Evolutionary conservation across 2,329 filamentous ascomycete genomes (phyloP).

Genomic region (Elsinoe arachidis): DNA sequence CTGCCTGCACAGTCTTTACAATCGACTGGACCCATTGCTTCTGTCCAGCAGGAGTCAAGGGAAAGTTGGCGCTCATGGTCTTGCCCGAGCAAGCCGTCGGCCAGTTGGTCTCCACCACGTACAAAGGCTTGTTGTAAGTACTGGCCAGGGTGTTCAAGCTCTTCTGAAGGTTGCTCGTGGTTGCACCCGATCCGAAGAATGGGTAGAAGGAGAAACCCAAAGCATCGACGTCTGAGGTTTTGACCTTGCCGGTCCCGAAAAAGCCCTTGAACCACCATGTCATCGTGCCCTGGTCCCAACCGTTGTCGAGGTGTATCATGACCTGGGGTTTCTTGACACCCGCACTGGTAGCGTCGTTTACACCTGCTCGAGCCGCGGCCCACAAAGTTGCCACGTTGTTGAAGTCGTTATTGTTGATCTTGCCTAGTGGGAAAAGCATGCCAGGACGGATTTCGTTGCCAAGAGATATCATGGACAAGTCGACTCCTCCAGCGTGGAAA

Average conservation of each 20-base stretch:
- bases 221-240: conserved; percentile 21
- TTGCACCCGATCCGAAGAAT: conserved; percentile 26
- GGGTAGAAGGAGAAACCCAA: conserved; percentile 25
- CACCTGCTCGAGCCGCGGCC: conserved; percentile 24
- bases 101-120: conserved; percentile 28
- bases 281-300: conserved; percentile 25
- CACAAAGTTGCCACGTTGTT: conserved; percentile 26
- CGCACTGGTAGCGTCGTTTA: conserved; percentile 25
- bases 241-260: conserved; percentile 21
- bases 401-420: conserved; percentile 26
- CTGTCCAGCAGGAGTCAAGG: conserved; percentile 22
- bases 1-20: conserved; percentile 22
- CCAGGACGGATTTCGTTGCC: conserved; percentile 32
- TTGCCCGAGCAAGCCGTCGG: conserved; percentile 21
- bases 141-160: conserved; percentile 21
- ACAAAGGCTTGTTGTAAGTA: conserved; percentile 26
- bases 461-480: conserved; percentile 32
- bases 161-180: conserved; percentile 21
- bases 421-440: conserved; percentile 29
- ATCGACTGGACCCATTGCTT: conserved; percentile 24
- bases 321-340: conserved; percentile 25
- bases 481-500: conserved; percentile 32
- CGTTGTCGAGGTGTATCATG: conserved; percentile 28
- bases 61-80: conserved; percentile 28
- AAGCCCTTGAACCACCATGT: conserved; percentile 26